Conservation (phyloP, 1,284 basidiomycete genomes). For the Ceratobasidium sp. region DNA sequence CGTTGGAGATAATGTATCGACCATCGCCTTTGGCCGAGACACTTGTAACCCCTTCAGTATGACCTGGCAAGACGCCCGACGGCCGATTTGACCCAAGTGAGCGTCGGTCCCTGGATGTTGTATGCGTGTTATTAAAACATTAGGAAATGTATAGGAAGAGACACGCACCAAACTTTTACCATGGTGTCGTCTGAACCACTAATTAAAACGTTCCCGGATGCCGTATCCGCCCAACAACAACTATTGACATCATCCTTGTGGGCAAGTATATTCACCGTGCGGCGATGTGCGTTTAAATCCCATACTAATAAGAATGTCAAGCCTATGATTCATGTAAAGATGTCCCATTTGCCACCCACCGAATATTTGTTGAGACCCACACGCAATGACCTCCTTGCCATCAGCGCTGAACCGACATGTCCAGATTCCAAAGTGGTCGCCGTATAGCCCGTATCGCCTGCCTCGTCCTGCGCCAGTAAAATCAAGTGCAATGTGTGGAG, state of each 20-base stretch:
- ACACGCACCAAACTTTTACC: conserved; percentile 89
- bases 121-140: neutral
- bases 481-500: conserved; percentile 76
- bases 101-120: conserved; percentile 80
- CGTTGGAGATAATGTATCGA: conserved; percentile 95
- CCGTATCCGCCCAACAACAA: conserved; percentile 93
- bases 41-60: conserved; percentile 94
- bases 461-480: conserved; percentile 65
- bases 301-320: conserved; percentile 70
- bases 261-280: conserved; percentile 84
- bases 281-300: conserved; percentile 82
- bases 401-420: conserved; percentile 96
- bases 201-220: conserved; percentile 91
- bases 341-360: conserved; percentile 60
- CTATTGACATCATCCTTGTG: conserved; percentile 95
- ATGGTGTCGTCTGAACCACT: conserved; percentile 95
- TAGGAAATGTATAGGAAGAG: neutral
- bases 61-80: conserved; percentile 92
- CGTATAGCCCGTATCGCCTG: conserved; percentile 56
- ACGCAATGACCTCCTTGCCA: conserved; percentile 85
- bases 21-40: conserved; percentile 91
- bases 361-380: conserved; percentile 64
- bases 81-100: conserved; percentile 85
- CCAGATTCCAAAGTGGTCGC: conserved; percentile 81
- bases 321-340: conserved; percentile 10